Evolutionary conservation across 768 basidiomycete species (phyloP).

Genomic region (Chiua virens): DNA sequence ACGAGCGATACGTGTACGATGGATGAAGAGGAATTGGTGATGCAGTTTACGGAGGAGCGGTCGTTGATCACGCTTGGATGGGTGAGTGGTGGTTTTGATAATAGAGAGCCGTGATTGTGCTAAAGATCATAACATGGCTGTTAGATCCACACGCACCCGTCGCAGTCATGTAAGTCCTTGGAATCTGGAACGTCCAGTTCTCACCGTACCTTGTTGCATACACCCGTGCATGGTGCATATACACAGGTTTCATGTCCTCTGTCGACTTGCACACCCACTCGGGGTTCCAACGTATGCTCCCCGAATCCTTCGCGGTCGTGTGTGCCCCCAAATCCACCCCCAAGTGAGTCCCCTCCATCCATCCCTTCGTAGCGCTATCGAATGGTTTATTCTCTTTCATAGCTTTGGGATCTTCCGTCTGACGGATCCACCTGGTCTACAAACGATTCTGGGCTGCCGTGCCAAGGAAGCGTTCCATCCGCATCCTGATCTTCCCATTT

Average conservation of each 20-base stretch:
- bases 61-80: conserved; percentile 87
- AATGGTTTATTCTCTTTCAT: background rate
- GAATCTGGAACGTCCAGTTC: background rate
- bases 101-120: background rate
- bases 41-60: conserved; percentile 81
- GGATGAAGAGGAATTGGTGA: conserved; percentile 85
- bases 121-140: background rate
- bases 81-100: conserved; percentile 54
- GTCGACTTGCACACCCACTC: conserved; percentile 92
- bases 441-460: conserved; percentile 65
- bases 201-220: background rate
- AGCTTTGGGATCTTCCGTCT: conserved; percentile 87
- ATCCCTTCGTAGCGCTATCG: background rate
- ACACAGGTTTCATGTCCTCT: conserved; percentile 88
- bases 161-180: conserved; percentile 69
- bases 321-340: conserved; percentile 82
- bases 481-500: conserved; percentile 80
- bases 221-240: background rate
- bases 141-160: conserved; percentile 91
- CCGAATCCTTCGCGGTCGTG: conserved; percentile 91
- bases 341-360: conserved; percentile 45
- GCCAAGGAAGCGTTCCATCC: conserved; percentile 83
- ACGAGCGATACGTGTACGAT: conserved; percentile 92
- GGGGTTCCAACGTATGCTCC: conserved; percentile 85
- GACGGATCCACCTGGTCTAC: conserved; percentile 83